Evolutionary conservation across 129 eudicot species (phyloP).

Genomic region (Chrysanthemum makinoi): DNA sequence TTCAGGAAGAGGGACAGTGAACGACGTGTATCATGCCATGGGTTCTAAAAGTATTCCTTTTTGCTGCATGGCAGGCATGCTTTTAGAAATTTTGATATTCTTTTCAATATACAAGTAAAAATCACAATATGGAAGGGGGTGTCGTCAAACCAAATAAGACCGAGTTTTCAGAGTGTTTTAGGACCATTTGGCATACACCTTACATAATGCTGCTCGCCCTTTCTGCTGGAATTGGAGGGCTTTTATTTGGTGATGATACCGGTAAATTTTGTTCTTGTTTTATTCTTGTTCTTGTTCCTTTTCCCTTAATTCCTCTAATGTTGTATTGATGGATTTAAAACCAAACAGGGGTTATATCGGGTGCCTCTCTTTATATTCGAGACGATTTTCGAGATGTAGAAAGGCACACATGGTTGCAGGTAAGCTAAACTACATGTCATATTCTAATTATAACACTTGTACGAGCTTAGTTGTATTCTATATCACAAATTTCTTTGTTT

Average conservation of each 20-base stretch:
- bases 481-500: neutral
- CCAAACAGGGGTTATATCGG: constrained; percentile 73
- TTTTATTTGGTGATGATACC: constrained; percentile 82
- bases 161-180: constrained; percentile 66
- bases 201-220: constrained; percentile 78
- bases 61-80: constrained; percentile 9
- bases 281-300: neutral
- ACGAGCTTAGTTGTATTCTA: neutral
- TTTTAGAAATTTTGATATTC: neutral
- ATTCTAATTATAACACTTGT: no score
- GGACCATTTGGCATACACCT: constrained; percentile 53
- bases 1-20: no score
- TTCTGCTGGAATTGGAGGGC: constrained; percentile 87
- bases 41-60: neutral
- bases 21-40: neutral
- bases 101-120: neutral
- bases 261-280: constrained; percentile 29
- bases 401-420: constrained; percentile 71
- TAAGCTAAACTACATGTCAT: neutral
- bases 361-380: constrained; percentile 75
- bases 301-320: neutral
- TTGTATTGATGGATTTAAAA: neutral
- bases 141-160: constrained; percentile 40
- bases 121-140: constrained; percentile 58
- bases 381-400: constrained; percentile 64